Conservation (phyloP, 169 alveolate species). For the Eimeria brunetti region DNA sequence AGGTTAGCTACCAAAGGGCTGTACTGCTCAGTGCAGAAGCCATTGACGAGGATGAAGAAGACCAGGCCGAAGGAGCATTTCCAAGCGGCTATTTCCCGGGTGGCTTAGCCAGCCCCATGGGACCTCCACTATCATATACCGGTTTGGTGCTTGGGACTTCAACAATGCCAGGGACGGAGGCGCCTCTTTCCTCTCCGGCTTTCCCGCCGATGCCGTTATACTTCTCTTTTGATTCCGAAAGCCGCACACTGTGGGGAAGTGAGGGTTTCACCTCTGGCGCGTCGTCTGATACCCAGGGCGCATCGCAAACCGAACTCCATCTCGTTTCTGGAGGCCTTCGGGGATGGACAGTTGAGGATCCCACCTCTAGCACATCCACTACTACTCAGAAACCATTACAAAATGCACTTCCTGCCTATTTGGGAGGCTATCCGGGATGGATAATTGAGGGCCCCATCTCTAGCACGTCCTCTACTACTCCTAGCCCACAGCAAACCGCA, state of each 20-base stretch:
- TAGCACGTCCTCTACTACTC: neutral
- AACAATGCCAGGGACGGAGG: neutral
- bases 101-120: neutral
- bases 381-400: neutral
- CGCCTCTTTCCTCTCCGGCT: neutral
- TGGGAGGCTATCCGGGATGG: neutral
- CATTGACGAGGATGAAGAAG: neutral
- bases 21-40: neutral
- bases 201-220: neutral
- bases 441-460: neutral
- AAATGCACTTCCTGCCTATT: neutral
- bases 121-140: neutral
- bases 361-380: neutral
- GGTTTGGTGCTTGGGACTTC: neutral
- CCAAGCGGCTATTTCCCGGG: neutral
- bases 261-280: neutral
- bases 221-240: neutral
- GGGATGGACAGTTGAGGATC: neutral
- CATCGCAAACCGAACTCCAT: neutral
- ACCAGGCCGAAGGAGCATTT: neutral
- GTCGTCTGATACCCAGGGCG: neutral
- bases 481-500: no score
- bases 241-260: neutral
- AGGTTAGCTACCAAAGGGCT: neutral
- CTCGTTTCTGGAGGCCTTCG: neutral